Base-by-base conservation (phyloP, 768 basidiomycete genomes). In the Leucosporidium scottii region DNA sequence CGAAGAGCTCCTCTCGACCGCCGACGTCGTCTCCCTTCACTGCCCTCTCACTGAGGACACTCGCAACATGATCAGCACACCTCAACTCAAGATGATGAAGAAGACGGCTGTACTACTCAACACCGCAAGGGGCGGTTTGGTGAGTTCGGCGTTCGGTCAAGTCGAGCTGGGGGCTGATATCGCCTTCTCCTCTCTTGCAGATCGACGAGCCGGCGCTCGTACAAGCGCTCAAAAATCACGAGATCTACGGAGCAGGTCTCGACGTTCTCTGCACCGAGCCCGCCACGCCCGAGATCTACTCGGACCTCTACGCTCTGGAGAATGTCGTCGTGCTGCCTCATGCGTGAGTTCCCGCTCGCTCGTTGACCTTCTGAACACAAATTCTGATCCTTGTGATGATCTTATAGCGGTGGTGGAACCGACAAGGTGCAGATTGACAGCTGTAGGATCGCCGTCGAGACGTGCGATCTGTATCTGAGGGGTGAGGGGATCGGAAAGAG, bases 221-320 rank as follows among this genome's bases (percentile, higher is more conserved):
- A 18, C 75, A 82, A 15, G 80, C 79, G 2, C 74, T 87, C 69
- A 73, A 81, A 63, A 74, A 81, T 51, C 80, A 79, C 57, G 78
- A 70, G 53, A 86, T 87, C 53, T 81, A 81, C 7, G 86, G 84
- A 1, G 86, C 83, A 0, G 86, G 84, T 0, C 74, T 87, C 61
- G 86, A 87, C 75, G 86, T 87, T 3, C 86, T 83, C 73, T 84
- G 85, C 54, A 72, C 82, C 50, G 86, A 88, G 73, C 86, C 86
- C 20, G 76, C 86, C 59, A 84, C 83, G 13, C 70, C 83, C 39
- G 81, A 83, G 7, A 25, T n/a, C 18, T 71, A 67, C 59, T 39
- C 21, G 13, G 31, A 59, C 13, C 54, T 70, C 6, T 62, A 61
- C 31, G 12, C 31, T 12, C 62, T 57, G 18, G 65, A 66, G 27